These are phyloP conservation scores for Oenanthe javanica DNA, from an alignment of 140 eudicot genomes.

Conservation along the genomic window DNA sequence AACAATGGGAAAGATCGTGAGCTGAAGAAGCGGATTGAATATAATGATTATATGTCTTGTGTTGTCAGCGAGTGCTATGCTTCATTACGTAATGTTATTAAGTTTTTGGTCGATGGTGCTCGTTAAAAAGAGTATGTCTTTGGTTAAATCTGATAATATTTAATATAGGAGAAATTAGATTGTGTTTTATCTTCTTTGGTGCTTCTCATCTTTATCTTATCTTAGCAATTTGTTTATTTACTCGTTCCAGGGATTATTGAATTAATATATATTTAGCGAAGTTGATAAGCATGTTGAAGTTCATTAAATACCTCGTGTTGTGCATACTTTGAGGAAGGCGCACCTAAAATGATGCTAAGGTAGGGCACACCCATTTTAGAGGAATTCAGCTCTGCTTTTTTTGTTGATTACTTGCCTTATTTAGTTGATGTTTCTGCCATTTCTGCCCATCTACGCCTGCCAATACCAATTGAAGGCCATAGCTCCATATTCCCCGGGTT, in stretches of 20 bases:
- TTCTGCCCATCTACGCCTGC: no score
- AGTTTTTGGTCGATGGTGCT: conserved; percentile 43
- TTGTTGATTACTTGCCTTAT: no score
- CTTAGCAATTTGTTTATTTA: not conserved
- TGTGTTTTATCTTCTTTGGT: not conserved
- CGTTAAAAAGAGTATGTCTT: conserved; percentile 60
- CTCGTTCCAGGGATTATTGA: conserved; percentile 58
- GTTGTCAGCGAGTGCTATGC: conserved; percentile 92
- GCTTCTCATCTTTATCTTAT: not conserved
- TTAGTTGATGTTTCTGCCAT: no score
- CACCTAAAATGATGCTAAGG: no score
- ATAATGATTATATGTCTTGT: conserved; percentile 75
- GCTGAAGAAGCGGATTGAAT: conserved; percentile 65
- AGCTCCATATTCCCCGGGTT: no score
- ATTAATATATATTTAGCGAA: conserved; percentile 46
- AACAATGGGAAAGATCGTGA: conserved; percentile 84
- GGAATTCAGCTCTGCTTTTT: no score
- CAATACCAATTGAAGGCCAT: no score
- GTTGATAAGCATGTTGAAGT: conserved; percentile 75
- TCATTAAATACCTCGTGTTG: conserved; percentile 57
- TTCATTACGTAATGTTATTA: conserved; percentile 62
- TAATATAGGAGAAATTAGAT: not conserved
- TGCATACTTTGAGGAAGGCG: no score
- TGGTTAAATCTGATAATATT: not conserved
- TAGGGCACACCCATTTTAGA: no score